phyloP scores from a whole-genome alignment of 176 grass and related monocot species.

The Melocanna baccifera region DNA sequence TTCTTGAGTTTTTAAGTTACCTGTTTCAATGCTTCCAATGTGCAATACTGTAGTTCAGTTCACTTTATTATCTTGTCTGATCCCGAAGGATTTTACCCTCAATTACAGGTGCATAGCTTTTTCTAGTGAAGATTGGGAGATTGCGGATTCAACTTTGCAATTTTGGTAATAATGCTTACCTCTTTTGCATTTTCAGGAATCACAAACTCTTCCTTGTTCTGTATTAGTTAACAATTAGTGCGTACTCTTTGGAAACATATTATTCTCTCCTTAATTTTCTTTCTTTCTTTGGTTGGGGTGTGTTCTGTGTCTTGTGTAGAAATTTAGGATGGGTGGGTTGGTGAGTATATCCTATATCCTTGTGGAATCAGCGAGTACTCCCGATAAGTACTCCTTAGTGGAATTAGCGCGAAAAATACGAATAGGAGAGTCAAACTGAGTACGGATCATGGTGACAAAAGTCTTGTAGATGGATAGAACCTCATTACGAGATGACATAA shows the following conservation, averaged over 20 bases:
- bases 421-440: no score
- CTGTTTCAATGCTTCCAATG: constrained; percentile 16
- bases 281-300: neutral
- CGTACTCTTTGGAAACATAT: neutral
- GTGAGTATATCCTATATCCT: neutral
- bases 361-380: no score
- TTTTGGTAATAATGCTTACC: constrained; percentile 62
- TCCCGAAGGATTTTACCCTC: constrained; percentile 21
- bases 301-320: neutral
- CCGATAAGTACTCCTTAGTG: no score
- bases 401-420: no score
- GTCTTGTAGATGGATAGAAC: no score
- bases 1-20: constrained; percentile 31
- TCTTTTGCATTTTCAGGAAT: constrained; percentile 20
- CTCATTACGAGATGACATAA: no score
- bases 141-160: constrained; percentile 94
- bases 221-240: neutral
- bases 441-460: no score
- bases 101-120: constrained; percentile 69
- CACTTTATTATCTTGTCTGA: constrained; percentile 4
- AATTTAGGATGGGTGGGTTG: constrained; percentile 7
- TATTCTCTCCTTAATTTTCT: neutral
- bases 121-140: constrained; percentile 84
- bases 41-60: constrained; percentile 15
- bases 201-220: neutral